phyloP scores from a whole-genome alignment of 495 filamentous ascomycete species.

The Pyrenula aspistea region DNA sequence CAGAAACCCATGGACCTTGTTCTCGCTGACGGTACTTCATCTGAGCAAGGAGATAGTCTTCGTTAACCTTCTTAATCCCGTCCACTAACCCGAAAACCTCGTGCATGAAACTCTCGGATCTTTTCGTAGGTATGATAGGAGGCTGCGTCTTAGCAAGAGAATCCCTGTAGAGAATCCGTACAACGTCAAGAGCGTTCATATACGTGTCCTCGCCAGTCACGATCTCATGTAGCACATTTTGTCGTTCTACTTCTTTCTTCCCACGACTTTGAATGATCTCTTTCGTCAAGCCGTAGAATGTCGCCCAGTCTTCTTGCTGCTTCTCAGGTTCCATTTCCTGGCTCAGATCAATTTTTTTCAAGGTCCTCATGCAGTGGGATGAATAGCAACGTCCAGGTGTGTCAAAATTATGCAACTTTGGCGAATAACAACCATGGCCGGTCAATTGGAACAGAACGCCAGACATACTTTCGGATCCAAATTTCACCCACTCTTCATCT shows the following conservation, averaged over 20 bases:
- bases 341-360: conserved; percentile 85
- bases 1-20: conserved; percentile 85
- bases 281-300: conserved; percentile 78
- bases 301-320: conserved; percentile 75
- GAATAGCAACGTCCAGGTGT: conserved; percentile 78
- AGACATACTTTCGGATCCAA: conserved; percentile 59
- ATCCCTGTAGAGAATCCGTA: conserved; percentile 79
- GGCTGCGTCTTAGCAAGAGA: conserved; percentile 61
- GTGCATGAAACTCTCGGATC: conserved; percentile 61
- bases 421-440: conserved; percentile 82
- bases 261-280: conserved; percentile 53
- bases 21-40: conserved; percentile 96
- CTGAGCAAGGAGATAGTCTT: conserved; percentile 87
- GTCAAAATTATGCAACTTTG: conserved; percentile 65
- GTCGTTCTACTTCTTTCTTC: conserved; percentile 84
- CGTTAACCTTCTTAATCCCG: conserved; percentile 79
- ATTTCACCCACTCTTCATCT: conserved; percentile 97
- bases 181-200: conserved; percentile 75
- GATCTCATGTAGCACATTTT: conserved; percentile 93
- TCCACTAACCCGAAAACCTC: conserved; percentile 90
- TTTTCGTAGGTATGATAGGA: conserved; percentile 64
- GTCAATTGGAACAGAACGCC: conserved; percentile 92
- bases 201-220: conserved; percentile 85
- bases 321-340: conserved; percentile 55
- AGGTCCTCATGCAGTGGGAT: conserved; percentile 81